Conservation (phyloP, 2,329 filamentous ascomycete species). For the Thermochaetoides dissita region DNA sequence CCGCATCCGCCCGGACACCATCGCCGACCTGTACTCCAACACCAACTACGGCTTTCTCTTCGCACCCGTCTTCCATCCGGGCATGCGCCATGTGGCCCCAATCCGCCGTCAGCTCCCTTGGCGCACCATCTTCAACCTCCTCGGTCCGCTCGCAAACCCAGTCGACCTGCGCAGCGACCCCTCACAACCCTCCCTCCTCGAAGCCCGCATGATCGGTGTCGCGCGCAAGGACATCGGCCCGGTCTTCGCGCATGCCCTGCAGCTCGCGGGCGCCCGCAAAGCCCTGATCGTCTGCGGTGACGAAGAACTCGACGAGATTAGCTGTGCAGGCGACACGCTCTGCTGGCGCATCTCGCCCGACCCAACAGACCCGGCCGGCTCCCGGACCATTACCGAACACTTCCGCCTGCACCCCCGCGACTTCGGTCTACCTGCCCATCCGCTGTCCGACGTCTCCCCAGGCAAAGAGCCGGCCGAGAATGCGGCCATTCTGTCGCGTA, state of each 20-base stretch:
- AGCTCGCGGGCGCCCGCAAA: constrained; percentile 62
- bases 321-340: constrained; percentile 73
- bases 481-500: constrained; percentile 64
- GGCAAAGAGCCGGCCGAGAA: constrained; percentile 81
- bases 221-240: constrained; percentile 75
- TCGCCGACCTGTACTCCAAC: constrained; percentile 57
- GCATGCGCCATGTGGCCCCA: constrained; percentile 77
- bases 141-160: constrained; percentile 85
- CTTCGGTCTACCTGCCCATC: constrained; percentile 67
- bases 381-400: constrained; percentile 46
- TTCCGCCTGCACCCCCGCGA: constrained; percentile 73
- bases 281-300: constrained; percentile 84
- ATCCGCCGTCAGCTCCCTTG: constrained; percentile 81
- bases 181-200: constrained; percentile 37
- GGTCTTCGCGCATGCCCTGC: constrained; percentile 76
- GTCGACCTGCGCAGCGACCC: constrained; percentile 44
- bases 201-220: constrained; percentile 87
- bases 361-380: constrained; percentile 21
- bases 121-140: constrained; percentile 93
- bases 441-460: constrained; percentile 63
- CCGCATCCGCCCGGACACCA: constrained; percentile 57
- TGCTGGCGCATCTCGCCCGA: constrained; percentile 66
- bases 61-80: constrained; percentile 89
- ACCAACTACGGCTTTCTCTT: constrained; percentile 94
- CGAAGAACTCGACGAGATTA: constrained; percentile 91